These are phyloP conservation scores for Exophiala lecanii-corni DNA, from an alignment of 2,329 filamentous ascomycete genomes.

Conservation along the genomic window DNA sequence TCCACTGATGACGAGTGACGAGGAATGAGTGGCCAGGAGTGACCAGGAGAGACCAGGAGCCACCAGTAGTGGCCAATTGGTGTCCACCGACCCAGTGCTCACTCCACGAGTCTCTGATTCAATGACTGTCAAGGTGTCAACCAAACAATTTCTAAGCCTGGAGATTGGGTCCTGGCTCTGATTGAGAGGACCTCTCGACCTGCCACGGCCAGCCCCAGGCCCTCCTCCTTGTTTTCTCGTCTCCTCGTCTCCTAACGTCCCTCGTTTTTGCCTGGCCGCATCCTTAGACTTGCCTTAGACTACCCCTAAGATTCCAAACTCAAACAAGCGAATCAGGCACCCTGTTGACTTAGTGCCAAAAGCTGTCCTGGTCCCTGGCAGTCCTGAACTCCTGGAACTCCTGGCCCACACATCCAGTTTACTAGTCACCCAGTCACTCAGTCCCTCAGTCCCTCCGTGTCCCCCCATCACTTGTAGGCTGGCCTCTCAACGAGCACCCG, in stretches of 20 bases:
- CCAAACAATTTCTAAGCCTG: background rate
- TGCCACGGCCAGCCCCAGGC: background rate
- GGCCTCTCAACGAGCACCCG: too few relatives aligned
- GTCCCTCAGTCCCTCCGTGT: too few relatives aligned
- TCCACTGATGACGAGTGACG: background rate
- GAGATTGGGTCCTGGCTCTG: background rate
- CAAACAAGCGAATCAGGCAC: slow-evolving; percentile 20
- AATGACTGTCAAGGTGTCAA: too few relatives aligned
- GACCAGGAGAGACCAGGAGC: too few relatives aligned
- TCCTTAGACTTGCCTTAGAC: too few relatives aligned
- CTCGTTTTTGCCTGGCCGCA: slow-evolving; percentile 15
- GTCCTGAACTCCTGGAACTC: background rate
- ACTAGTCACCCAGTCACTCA: too few relatives aligned
- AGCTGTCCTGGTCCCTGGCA: background rate
- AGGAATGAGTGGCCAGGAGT: too few relatives aligned
- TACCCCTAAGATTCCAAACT: background rate
- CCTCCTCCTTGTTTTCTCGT: too few relatives aligned
- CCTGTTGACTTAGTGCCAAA: background rate
- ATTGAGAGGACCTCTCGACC: background rate
- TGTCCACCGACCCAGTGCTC: background rate
- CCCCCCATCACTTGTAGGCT: too few relatives aligned
- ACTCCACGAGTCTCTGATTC: too few relatives aligned
- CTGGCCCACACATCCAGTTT: too few relatives aligned
- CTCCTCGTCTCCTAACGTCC: slow-evolving; percentile 9
- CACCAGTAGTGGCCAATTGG: too few relatives aligned